Percentiles rank a stretch among this genome's conserved stretches.
These are phyloP conservation scores for Lenwebbia sp. DNA, from an alignment of 345 rosid species.

Conservation along the genomic window DNA sequence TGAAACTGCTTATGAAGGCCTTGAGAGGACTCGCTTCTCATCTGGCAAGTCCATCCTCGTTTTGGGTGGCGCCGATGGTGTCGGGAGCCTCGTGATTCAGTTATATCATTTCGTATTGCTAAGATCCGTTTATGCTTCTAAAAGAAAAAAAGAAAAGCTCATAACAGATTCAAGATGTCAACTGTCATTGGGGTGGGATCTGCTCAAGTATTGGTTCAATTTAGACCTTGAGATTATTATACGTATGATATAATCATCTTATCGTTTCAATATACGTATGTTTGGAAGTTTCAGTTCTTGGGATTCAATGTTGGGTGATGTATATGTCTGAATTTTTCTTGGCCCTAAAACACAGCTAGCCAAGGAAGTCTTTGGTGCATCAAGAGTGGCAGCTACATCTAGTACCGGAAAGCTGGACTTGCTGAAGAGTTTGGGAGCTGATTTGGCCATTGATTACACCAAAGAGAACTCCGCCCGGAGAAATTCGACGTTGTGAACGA, in stretches of 20 bases:
- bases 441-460: constrained; percentile 78
- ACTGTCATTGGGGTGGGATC: not conserved
- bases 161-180: not conserved
- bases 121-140: not conserved
- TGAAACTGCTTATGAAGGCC: constrained; percentile 73
- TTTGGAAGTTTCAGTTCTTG: not conserved
- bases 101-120: constrained; percentile 9
- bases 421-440: constrained; percentile 71
- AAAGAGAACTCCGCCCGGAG: constrained; percentile 55
- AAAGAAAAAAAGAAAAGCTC: not conserved
- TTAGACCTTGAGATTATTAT: not conserved
- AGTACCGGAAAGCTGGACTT: constrained; percentile 58
- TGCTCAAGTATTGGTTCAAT: not conserved
- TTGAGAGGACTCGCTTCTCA: constrained; percentile 55
- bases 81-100: constrained; percentile 87
- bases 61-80: constrained; percentile 80
- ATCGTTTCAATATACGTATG: not conserved
- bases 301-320: not conserved
- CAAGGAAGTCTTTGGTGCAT: constrained; percentile 69
- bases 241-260: not conserved
- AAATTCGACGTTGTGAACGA: constrained; percentile 68
- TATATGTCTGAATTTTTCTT: not conserved
- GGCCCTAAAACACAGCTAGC: constrained; percentile 35
- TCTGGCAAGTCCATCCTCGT: constrained; percentile 75
- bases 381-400: constrained; percentile 83